Evolutionary conservation across 192 early-diverging fungal genomes (phyloP).

Genomic region (Entophlyctis luteolus): DNA sequence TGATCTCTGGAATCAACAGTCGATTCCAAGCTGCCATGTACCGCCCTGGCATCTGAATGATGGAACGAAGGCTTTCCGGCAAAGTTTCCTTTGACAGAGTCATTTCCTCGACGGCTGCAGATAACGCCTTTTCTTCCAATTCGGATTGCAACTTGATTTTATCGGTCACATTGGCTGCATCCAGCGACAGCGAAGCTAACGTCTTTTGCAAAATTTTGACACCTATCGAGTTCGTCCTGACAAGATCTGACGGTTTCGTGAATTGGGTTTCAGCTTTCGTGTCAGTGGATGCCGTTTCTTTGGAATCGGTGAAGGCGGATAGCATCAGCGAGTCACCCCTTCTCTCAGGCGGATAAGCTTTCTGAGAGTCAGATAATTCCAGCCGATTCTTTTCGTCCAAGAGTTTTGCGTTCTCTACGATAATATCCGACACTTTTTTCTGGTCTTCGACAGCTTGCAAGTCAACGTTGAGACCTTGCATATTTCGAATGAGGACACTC

Average conservation of each 20-base stretch:
- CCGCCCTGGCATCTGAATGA: slow-evolving; percentile 54
- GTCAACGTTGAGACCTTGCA: slow-evolving; percentile 29
- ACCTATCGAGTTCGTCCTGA: slow-evolving; percentile 62
- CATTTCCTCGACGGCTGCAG: slow-evolving; percentile 66
- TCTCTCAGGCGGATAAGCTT: too few species aligned
- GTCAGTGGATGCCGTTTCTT: background rate
- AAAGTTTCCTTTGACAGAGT: slow-evolving; percentile 52
- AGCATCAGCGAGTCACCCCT: background rate
- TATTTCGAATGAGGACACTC: slow-evolving; percentile 25
- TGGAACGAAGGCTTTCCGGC: slow-evolving; percentile 45
- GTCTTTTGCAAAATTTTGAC: slow-evolving; percentile 70
- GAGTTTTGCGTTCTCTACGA: slow-evolving; percentile 26
- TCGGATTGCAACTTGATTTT: slow-evolving; percentile 68
- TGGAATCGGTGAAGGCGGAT: too few species aligned
- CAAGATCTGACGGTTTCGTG: slow-evolving; percentile 3
- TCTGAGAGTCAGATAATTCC: too few species aligned
- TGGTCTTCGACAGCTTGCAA: slow-evolving; percentile 25
- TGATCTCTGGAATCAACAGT: slow-evolving; percentile 63
- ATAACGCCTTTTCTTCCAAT: slow-evolving; percentile 77
- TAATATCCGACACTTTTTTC: background rate
- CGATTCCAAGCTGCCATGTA: slow-evolving; percentile 67
- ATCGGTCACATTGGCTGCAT: too few species aligned
- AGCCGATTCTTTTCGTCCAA: background rate
- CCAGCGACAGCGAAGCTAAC: slow-evolving; percentile 42
- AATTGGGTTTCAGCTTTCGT: background rate